Conservation (phyloP, 148 eudicot species). For the Bassia scoparia region DNA sequence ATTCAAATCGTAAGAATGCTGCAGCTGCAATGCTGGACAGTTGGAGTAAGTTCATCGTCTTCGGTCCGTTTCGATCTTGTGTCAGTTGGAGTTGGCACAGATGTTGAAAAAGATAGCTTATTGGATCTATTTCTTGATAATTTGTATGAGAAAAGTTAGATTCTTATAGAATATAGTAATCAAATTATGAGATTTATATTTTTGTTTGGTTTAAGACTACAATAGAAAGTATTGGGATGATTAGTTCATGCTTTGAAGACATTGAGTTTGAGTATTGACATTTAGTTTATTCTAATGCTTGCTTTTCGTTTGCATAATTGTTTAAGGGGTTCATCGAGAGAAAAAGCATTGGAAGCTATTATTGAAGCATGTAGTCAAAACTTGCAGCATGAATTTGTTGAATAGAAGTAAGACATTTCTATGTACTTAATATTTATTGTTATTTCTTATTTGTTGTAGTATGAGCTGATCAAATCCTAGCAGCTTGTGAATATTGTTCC, state of each 20-base stretch:
- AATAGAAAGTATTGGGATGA: not conserved
- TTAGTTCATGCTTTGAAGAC: too few relatives aligned
- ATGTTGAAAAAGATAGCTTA: constrained; percentile 55
- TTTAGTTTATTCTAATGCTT: not conserved
- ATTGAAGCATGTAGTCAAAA: constrained; percentile 63
- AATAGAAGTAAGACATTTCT: constrained; percentile 61
- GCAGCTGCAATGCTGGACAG: constrained; percentile 71
- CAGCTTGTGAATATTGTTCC: not conserved
- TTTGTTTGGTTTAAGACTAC: not conserved
- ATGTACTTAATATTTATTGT: not conserved
- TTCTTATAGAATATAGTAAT: not conserved
- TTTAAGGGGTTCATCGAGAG: constrained; percentile 73
- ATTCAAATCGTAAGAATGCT: constrained; percentile 62
- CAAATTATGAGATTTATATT: too few relatives aligned
- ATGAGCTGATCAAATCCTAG: not conserved
- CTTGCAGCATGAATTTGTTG: constrained; percentile 74
- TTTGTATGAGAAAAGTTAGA: constrained; percentile 77
- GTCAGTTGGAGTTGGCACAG: constrained; percentile 42
- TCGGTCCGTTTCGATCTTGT: constrained; percentile 51
- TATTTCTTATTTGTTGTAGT: not conserved
- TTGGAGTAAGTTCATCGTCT: constrained; percentile 71
- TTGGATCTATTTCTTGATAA: constrained; percentile 73
- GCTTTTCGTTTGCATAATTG: not conserved
- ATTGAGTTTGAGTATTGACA: not conserved
- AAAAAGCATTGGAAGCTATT: constrained; percentile 67